Conservation (phyloP, 495 filamentous ascomycete species). For the Penicillium manginii region DNA sequence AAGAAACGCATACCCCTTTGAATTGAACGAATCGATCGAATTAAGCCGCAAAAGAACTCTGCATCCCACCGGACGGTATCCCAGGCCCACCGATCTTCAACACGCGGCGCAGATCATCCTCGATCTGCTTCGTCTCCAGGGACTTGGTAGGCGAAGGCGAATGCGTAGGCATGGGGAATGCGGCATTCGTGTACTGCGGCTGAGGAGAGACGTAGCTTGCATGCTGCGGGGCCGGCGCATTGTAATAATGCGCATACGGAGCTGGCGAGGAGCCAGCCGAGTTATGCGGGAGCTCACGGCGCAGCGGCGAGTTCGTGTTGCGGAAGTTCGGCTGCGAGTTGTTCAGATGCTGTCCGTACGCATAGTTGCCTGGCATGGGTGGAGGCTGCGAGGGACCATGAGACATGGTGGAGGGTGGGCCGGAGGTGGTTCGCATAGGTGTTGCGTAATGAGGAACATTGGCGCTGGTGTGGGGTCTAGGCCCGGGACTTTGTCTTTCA, state of each 20-base stretch:
- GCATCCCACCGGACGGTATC: conserved; percentile 26
- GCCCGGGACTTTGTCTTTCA: conserved; percentile 18
- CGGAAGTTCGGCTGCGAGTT: conserved; percentile 22
- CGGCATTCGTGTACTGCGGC: conserved; percentile 27
- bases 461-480: conserved; percentile 19
- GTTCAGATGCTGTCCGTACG: conserved; percentile 18
- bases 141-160: conserved; percentile 31
- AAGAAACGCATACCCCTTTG: no score
- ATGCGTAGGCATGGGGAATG: conserved; percentile 28
- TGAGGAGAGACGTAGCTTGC: conserved; percentile 26
- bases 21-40: background rate
- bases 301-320: conserved; percentile 27
- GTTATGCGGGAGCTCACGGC: conserved; percentile 28
- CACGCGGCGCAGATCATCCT: conserved; percentile 58
- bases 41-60: conserved; percentile 40
- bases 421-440: conserved; percentile 41
- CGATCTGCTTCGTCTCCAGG: conserved; percentile 51
- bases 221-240: background rate
- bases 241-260: conserved; percentile 14
- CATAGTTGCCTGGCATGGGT: conserved; percentile 1
- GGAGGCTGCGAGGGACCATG: conserved; percentile 14
- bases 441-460: conserved; percentile 43
- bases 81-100: conserved; percentile 50
- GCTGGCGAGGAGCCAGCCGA: conserved; percentile 16
- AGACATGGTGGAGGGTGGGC: conserved; percentile 35